Base-by-base conservation (phyloP, 2,329 filamentous ascomycete genomes). In the Polytolypa hystricis region DNA sequence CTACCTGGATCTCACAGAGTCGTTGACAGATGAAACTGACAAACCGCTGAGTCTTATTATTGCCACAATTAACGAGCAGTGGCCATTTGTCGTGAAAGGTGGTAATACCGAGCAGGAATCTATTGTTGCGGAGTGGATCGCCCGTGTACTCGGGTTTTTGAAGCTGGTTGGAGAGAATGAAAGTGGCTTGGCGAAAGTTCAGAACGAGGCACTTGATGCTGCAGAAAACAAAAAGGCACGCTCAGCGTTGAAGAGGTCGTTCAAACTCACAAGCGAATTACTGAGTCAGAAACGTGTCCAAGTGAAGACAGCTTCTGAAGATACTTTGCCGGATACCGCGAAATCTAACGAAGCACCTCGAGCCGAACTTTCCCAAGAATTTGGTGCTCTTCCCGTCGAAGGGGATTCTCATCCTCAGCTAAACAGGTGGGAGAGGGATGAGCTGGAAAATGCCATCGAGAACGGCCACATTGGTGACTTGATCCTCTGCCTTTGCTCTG, bases 371-470 rank as follows among this genome's bases (percentile, higher is more conserved):
- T 61, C 69, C 20, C 64, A 68, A 4, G 59, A 69, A 27, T 70
- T 81, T 12, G 62, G 71, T 14, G 56, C 67, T 2, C 58, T 71
- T 0, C 62, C 72, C 4, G 43, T 56, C 1, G 58, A 65, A 46
- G 57, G 58, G n/a, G 57, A 54, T 27, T 57, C 60, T n/a, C 57
- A 65, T 28, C 51, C 57, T 34, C 62, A 53, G 21, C 58, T 79
- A 10, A 62, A 65, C 40, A 65, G 65, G 51, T 94, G 84, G 85
- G 69, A 73, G 28, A 71, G 75, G 43, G 89, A 93, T 52, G 79
- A 84, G 20, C 65, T 84, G 0, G 81, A 87, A 29, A 78, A 87
- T 50, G 73, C 85, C 1, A 66, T 93, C 6, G 84, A 91, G 48
- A 82, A 91, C 44, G 82, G 81, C 5, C 73, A 83, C 48, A 69